Evolutionary conservation across 257 asterid species (phyloP).

Genomic region (Henckelia pumila): DNA sequence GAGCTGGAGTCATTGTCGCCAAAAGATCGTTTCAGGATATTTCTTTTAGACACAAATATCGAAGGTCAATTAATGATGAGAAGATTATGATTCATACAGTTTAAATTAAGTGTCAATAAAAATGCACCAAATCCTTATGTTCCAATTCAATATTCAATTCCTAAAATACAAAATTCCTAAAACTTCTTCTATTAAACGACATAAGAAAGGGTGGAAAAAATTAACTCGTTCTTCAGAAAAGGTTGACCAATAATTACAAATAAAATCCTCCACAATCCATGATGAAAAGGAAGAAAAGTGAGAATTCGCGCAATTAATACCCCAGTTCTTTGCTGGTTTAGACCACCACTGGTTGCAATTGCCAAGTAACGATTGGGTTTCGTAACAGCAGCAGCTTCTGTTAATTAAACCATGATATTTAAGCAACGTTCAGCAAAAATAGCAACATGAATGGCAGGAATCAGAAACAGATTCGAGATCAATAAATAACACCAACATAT

Average conservation of each 20-base stretch:
- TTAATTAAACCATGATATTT: constrained; percentile 21
- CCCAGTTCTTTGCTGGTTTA: constrained; percentile 99
- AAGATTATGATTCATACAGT: not conserved
- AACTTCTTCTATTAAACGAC: constrained; percentile 5
- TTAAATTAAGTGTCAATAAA: constrained; percentile 1
- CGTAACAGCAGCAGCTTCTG: constrained; percentile 66
- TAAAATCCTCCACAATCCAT: constrained; percentile 11
- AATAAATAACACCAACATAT: constrained; percentile 18
- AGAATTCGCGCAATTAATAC: constrained; percentile 35
- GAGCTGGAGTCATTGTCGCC: constrained; percentile 7
- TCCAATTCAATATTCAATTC: constrained; percentile 15
- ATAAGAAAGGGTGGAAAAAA: not conserved
- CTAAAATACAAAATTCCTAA: not conserved
- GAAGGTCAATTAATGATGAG: not conserved
- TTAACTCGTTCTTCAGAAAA: constrained; percentile 7
- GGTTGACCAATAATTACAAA: constrained; percentile 13
- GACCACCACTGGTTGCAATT: constrained; percentile 96
- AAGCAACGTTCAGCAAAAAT: constrained; percentile 7
- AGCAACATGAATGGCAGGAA: constrained; percentile 12
- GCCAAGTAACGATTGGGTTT: constrained; percentile 69
- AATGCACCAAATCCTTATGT: not conserved
- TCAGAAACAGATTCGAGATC: constrained; percentile 8
- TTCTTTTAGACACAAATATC: not conserved
- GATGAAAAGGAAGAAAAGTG: not conserved
- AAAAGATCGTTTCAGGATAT: constrained; percentile 1